These are phyloP conservation scores for Microbotryum violaceum DNA, from an alignment of 1,284 basidiomycete species.

Conservation along the genomic window DNA sequence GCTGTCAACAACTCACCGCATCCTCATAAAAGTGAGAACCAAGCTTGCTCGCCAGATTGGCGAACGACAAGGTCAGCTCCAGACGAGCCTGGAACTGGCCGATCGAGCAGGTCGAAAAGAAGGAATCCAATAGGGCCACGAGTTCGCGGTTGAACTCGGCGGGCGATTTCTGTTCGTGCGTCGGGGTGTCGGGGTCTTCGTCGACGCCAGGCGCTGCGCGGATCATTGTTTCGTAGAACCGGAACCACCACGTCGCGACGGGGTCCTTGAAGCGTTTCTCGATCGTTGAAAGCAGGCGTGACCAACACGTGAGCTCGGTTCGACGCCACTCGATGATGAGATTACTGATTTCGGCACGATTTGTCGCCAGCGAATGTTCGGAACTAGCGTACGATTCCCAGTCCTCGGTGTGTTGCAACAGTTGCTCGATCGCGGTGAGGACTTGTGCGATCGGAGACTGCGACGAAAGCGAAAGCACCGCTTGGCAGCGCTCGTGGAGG, in stretches of 20 bases:
- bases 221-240: constrained; percentile 72
- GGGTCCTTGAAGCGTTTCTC: constrained; percentile 53
- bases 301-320: constrained; percentile 83
- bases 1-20: background rate
- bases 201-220: constrained; percentile 49
- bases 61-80: constrained; percentile 63
- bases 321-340: constrained; percentile 87
- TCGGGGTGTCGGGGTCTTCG: constrained; percentile 9
- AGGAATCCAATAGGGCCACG: constrained; percentile 73
- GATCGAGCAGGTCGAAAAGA: constrained; percentile 65
- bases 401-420: constrained; percentile 82
- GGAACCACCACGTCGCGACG: constrained; percentile 84
- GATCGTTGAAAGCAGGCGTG: constrained; percentile 68
- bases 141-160: constrained; percentile 58
- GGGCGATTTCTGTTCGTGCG: constrained; percentile 41
- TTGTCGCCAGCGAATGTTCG: constrained; percentile 65
- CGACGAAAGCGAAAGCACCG: constrained; percentile 58
- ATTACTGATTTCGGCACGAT: constrained; percentile 59
- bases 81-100: constrained; percentile 75
- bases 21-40: background rate
- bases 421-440: constrained; percentile 74
- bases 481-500: constrained; percentile 65
- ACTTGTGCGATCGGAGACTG: constrained; percentile 73
- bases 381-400: constrained; percentile 94
- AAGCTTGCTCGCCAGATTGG: constrained; percentile 30